A percentile compares a stretch with the other conserved stretches of the same genome.
phyloP scores from a whole-genome alignment of 2,329 filamentous ascomycete species.

The Pleoardoris graminearum region DNA sequence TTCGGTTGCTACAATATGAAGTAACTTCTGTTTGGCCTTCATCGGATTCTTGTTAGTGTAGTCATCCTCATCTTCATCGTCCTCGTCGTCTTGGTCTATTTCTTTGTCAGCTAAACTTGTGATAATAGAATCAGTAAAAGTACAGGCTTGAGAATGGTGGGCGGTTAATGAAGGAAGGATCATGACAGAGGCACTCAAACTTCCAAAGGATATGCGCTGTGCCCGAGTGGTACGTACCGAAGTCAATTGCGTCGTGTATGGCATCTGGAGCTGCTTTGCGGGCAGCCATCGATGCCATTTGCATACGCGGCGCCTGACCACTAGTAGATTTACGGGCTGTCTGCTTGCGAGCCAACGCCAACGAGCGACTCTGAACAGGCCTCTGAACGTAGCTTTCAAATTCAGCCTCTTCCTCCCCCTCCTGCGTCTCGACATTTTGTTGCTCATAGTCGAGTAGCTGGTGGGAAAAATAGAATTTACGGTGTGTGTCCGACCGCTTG shows the following conservation, averaged over 20 bases:
- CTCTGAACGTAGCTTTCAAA: conserved; percentile 12
- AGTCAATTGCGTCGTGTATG: not conserved
- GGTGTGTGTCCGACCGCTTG: conserved; percentile 24
- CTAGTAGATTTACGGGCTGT: conserved; percentile 6
- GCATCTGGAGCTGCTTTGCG: not conserved
- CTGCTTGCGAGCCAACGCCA: conserved; percentile 5
- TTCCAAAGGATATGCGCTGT: no score
- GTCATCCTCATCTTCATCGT: conserved; percentile 8
- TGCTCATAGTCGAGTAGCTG: conserved; percentile 29
- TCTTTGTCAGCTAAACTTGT: not conserved
- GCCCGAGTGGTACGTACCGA: not conserved
- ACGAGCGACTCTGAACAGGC: no score
- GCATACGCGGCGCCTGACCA: not conserved
- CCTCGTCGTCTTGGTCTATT: conserved; percentile 1
- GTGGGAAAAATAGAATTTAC: conserved; percentile 28
- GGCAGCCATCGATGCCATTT: conserved; percentile 1
- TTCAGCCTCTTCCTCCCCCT: conserved; percentile 40
- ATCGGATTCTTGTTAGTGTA: conserved; percentile 29
- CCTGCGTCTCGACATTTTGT: conserved; percentile 27
- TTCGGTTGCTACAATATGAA: conserved; percentile 37
- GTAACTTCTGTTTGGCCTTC: conserved; percentile 34
- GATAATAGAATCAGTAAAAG: no score
- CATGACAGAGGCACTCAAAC: no score
- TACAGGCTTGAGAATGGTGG: no score
- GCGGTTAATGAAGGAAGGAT: no score